phyloP scores from a whole-genome alignment of 345 rosid species.

The Rhizophora apiculata region DNA sequence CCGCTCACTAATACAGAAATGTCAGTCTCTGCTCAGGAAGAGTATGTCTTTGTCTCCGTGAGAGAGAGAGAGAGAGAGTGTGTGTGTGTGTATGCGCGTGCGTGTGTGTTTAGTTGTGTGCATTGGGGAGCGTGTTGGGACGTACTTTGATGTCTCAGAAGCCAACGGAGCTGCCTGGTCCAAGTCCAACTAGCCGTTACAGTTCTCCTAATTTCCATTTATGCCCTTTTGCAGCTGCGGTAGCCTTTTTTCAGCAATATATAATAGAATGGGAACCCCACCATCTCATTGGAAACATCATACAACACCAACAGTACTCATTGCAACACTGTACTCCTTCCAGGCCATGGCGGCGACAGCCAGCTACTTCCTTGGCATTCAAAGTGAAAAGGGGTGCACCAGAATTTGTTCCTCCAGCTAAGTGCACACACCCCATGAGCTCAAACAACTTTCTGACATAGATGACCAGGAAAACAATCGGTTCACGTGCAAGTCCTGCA shows the following conservation, averaged over 20 bases:
- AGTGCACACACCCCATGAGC: slow-evolving; percentile 24
- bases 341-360: slow-evolving; percentile 7
- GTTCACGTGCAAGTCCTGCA: slow-evolving; percentile 6
- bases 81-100: too few species aligned
- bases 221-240: not conserved
- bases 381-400: slow-evolving; percentile 16
- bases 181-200: slow-evolving; percentile 27
- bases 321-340: too few species aligned
- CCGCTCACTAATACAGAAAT: too few species aligned
- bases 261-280: too few species aligned
- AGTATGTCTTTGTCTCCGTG: too few species aligned
- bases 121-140: slow-evolving; percentile 17
- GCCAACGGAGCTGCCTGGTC: not conserved
- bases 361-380: slow-evolving; percentile 2
- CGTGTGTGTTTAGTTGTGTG: not conserved
- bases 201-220: not conserved
- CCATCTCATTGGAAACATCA: too few species aligned
- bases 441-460: slow-evolving; percentile 16
- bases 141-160: not conserved
- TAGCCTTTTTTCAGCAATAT: too few species aligned
- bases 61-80: too few species aligned
- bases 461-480: slow-evolving; percentile 18
- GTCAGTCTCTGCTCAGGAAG: too few species aligned
- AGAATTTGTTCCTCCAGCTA: slow-evolving; percentile 1
- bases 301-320: too few species aligned